A percentile compares a stretch with the other conserved stretches of the same genome.
These are phyloP conservation scores for Amanita rimosa DNA, from an alignment of 768 basidiomycete genomes.

Conservation along the genomic window DNA sequence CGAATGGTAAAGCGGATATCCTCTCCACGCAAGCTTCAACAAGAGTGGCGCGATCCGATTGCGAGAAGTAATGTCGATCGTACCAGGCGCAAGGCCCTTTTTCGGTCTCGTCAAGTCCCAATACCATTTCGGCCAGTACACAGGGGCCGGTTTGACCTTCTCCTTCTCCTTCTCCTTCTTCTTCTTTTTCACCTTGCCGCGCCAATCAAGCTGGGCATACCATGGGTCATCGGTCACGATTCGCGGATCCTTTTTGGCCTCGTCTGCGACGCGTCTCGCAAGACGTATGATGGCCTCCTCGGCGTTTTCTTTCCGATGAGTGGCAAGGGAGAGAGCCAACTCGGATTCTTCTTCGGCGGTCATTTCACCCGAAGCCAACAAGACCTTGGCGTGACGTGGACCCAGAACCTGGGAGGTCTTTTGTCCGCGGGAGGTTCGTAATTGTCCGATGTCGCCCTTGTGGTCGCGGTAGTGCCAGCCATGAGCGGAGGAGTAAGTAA, in stretches of 20 bases:
- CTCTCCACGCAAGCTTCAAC: constrained; percentile 79
- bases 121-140: constrained; percentile 95
- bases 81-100: constrained; percentile 53
- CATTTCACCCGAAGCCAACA: constrained; percentile 32
- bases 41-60: constrained; percentile 78
- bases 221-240: constrained; percentile 35
- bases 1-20: constrained; percentile 76
- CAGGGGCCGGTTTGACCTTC: constrained; percentile 28
- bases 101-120: constrained; percentile 78
- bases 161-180: too few species aligned
- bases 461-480: constrained; percentile 54
- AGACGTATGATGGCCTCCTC: neutral
- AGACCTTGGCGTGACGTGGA: constrained; percentile 32
- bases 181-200: constrained; percentile 17
- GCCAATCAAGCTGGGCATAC: constrained; percentile 65
- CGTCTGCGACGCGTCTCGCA: neutral
- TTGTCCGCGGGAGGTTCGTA: constrained; percentile 35
- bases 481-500: constrained; percentile 40
- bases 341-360: constrained; percentile 25
- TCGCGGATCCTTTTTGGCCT: neutral
- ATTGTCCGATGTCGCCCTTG: constrained; percentile 18
- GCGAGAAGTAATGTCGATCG: constrained; percentile 77
- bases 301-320: constrained; percentile 29
- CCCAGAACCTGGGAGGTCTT: constrained; percentile 31
- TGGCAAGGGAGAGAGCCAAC: constrained; percentile 36